Base-by-base conservation (phyloP, 2,329 filamentous ascomycete species). In the Tolypocladium guangdongense region DNA sequence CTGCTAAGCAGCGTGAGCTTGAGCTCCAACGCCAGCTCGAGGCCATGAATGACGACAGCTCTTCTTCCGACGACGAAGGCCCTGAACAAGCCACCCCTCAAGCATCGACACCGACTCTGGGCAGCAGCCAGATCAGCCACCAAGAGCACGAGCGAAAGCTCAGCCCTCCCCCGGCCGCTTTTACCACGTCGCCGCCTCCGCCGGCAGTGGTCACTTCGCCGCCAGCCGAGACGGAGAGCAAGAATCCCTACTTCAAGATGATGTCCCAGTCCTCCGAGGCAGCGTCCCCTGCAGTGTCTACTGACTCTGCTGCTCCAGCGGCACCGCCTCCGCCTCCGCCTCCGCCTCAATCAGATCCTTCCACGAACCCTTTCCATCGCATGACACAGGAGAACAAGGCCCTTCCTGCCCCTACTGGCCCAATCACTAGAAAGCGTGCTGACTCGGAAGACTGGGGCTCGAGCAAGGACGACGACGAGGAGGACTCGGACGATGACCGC, bases 341-440 rank as follows among this genome's bases (percentile, higher is more conserved):
- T 51, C 68, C 64, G 36, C 66, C 61, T 27, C 74, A 62, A 60
- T 71, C 80, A 36, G 78, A 84, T 48, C 78, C 81, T 27, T 91
- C 88, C n/a, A 97, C 89, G 11, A 99, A 99, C 66, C 93, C 93
- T 5, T 99, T 97, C 83, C 88, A 95, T 68, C 87, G 90, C 54
- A 82, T 95, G 66, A 83, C 87, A 6, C 82, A 87, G 61, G 80
- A 88, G 58, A 72, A 72, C 55, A 77, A 77, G 64, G 68, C 75
- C 53, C 68, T 66, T 48, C 67, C 70, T 59, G 74, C 72, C 55
- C 74, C 81, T 8, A 74, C 78, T n/a, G 72, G 68, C 18, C 71
- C 72, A n/a, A 62, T 77, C 49, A 79, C 78, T 12, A 74, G 79
- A 55, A 79, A 77, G 61, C 76, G 78, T 53, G 74, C 74, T 35